Conservation (phyloP, 148 eudicot genomes). For the Talinum fruticosum region DNA sequence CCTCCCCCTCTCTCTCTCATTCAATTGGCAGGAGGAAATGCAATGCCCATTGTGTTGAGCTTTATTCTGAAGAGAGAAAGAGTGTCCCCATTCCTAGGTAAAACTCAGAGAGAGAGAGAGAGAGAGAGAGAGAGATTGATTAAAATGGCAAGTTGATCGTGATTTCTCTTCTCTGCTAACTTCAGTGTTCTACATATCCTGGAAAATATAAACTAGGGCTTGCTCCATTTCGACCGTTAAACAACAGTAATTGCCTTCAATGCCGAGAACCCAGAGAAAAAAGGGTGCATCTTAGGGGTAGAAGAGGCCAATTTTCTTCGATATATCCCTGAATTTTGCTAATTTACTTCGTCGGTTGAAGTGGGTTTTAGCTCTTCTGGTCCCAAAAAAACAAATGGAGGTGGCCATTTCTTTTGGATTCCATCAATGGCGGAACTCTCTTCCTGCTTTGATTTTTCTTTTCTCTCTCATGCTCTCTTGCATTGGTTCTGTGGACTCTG, state of each 20-base stretch:
- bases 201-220: neutral
- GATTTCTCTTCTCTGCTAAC: constrained; percentile 7
- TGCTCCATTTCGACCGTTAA: neutral
- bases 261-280: neutral
- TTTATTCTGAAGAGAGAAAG: constrained; percentile 20
- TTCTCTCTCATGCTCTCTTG: constrained; percentile 33
- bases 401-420: constrained; percentile 35
- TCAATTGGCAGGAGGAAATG: constrained; percentile 13
- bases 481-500: constrained; percentile 54
- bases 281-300: neutral
- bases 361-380: constrained; percentile 1
- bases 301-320: neutral
- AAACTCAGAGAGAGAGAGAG: neutral
- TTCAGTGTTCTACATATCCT: neutral
- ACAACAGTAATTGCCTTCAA: neutral
- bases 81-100: constrained; percentile 11
- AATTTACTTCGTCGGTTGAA: neutral
- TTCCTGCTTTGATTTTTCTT: constrained; percentile 24
- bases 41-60: constrained; percentile 36
- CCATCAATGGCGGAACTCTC: constrained; percentile 13
- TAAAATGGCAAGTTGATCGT: constrained; percentile 29
- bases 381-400: constrained; percentile 15
- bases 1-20: constrained; percentile 17
- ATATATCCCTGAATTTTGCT: neutral
- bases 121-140: constrained; percentile 21